Conservation (phyloP, 2,329 filamentous ascomycete species). For the Pyrenophora tritici-repentis region DNA sequence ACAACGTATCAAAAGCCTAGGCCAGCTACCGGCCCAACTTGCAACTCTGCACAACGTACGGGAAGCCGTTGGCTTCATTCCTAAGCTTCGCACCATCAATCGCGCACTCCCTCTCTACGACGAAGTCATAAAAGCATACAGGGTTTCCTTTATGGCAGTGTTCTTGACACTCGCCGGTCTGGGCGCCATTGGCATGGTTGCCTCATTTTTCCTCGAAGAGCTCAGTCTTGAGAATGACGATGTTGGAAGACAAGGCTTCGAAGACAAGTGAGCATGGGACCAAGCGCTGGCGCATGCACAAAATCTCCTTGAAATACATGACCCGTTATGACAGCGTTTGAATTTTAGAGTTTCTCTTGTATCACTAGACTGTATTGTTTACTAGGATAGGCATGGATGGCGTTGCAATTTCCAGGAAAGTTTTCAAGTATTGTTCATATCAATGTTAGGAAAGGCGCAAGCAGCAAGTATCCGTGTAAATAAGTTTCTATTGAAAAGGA, state of each 20-base stretch:
- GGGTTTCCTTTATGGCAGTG: neutral
- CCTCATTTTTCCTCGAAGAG: neutral
- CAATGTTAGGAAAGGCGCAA: too few relatives aligned
- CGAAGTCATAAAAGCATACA: neutral
- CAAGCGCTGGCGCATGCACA: neutral
- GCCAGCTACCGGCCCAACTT: conserved; percentile 3
- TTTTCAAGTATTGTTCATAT: too few relatives aligned
- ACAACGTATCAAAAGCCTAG: neutral
- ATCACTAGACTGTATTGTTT: too few relatives aligned
- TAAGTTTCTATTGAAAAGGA: too few relatives aligned
- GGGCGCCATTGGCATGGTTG: neutral
- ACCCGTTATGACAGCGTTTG: too few relatives aligned
- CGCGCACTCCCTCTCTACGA: too few relatives aligned
- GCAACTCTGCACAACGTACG: conserved; percentile 1
- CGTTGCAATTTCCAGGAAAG: too few relatives aligned
- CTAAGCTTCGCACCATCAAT: neutral
- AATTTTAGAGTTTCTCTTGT: too few relatives aligned
- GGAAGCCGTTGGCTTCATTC: conserved; percentile 14
- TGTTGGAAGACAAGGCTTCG: neutral
- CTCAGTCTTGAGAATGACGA: neutral
- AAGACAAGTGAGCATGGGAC: neutral
- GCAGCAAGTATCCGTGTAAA: too few relatives aligned
- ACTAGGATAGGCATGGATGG: too few relatives aligned
- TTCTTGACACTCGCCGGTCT: neutral
- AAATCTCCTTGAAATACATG: too few relatives aligned